phyloP scores from a whole-genome alignment of 306 rosid genomes.

The Rosa persica region DNA sequence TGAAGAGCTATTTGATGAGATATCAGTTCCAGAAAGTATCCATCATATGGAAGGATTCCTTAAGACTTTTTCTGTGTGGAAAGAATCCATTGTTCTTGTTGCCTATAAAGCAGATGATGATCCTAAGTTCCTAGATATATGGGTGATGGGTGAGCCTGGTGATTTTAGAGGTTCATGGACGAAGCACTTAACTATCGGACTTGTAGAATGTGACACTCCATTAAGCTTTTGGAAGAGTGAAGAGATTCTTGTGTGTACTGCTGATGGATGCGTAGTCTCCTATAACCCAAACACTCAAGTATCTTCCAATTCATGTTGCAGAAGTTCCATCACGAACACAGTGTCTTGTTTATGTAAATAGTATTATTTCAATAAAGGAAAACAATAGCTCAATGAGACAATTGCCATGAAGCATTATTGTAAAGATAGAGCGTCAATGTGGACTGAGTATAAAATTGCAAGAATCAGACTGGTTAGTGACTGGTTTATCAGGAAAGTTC shows the following conservation, averaged over 20 bases:
- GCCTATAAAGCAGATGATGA: background rate
- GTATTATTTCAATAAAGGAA: too few relatives aligned
- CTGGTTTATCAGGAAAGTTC: too few relatives aligned
- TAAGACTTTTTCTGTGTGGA: background rate
- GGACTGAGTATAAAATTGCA: too few relatives aligned
- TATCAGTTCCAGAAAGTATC: background rate
- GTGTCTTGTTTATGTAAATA: too few relatives aligned
- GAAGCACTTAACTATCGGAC: background rate
- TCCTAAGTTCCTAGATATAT: background rate
- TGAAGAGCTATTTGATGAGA: background rate
- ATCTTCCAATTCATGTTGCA: too few relatives aligned
- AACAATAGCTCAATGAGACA: too few relatives aligned
- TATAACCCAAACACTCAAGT: background rate
- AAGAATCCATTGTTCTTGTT: background rate
- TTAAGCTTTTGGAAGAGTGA: conserved; percentile 4
- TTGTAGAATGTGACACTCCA: background rate
- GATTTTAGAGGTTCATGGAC: too few relatives aligned
- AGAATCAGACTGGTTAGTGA: too few relatives aligned
- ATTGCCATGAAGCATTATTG: too few relatives aligned
- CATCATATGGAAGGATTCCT: background rate
- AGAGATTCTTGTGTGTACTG: background rate
- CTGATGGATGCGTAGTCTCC: background rate
- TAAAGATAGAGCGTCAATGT: too few relatives aligned
- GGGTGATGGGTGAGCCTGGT: background rate
- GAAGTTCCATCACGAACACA: too few relatives aligned